Evolutionary conservation across 169 alveolate species (phyloP).

Genomic region (Fabrea salina): DNA sequence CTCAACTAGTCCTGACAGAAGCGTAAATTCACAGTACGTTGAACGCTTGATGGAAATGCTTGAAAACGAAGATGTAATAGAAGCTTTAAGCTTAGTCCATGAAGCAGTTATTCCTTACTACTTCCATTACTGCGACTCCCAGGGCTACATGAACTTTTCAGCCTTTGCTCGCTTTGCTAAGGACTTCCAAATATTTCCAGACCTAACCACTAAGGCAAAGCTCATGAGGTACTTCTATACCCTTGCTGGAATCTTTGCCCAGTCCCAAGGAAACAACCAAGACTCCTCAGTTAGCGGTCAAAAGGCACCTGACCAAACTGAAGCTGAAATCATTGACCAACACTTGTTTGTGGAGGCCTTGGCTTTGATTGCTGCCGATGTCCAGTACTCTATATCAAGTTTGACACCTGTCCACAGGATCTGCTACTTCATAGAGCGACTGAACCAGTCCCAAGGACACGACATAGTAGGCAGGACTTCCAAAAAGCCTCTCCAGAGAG

Average conservation of each 20-base stretch:
- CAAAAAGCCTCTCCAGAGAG: neutral
- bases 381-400: neutral
- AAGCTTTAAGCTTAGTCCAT: conserved; percentile 49
- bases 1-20: conserved; percentile 21
- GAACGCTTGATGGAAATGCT: conserved; percentile 52
- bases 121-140: conserved; percentile 31
- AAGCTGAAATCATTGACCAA: conserved; percentile 50
- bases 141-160: conserved; percentile 42
- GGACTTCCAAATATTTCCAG: conserved; percentile 65
- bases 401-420: conserved; percentile 10
- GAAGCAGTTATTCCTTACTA: conserved; percentile 41
- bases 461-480: neutral
- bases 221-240: conserved; percentile 47
- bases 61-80: conserved; percentile 50
- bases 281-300: neutral
- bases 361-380: conserved; percentile 46
- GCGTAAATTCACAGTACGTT: conserved; percentile 34
- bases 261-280: neutral
- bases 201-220: conserved; percentile 42
- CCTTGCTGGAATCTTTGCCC: conserved; percentile 37
- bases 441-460: conserved; percentile 26
- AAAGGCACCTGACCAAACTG: conserved; percentile 3
- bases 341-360: conserved; percentile 62
- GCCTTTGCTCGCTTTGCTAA: conserved; percentile 43
- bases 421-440: conserved; percentile 24